phyloP scores from a whole-genome alignment of 2,329 filamentous ascomycete species.

The Mycosphaerelloides madeirae region DNA sequence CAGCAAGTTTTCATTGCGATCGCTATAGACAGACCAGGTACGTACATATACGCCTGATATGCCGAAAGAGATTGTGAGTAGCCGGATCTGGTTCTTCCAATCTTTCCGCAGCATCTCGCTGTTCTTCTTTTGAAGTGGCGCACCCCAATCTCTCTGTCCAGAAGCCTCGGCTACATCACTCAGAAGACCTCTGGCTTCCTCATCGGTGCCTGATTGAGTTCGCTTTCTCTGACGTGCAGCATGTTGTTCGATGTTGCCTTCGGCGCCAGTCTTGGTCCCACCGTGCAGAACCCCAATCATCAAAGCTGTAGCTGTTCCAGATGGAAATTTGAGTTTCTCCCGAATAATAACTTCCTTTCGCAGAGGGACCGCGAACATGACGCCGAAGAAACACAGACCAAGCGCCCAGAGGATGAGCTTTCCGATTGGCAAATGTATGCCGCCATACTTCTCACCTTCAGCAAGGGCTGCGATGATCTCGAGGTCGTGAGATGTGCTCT shows the following conservation, averaged over 20 bases:
- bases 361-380: constrained; percentile 90
- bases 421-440: constrained; percentile 49
- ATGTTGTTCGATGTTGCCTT: constrained; percentile 37
- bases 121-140: constrained; percentile 8
- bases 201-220: constrained; percentile 20
- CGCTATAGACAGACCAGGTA: constrained; percentile 7
- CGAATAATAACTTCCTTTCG: constrained; percentile 86
- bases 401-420: constrained; percentile 86
- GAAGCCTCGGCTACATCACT: constrained; percentile 12
- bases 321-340: constrained; percentile 90
- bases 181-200: constrained; percentile 36
- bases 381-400: constrained; percentile 92
- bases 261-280: constrained; percentile 34
- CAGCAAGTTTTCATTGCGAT: constrained; percentile 5
- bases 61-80: constrained; percentile 56
- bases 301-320: constrained; percentile 88
- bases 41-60: constrained; percentile 52
- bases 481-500: constrained; percentile 15
- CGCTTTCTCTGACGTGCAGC: constrained; percentile 9
- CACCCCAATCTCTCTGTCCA: constrained; percentile 18
- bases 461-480: constrained; percentile 17
- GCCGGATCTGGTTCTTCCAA: constrained; percentile 59
- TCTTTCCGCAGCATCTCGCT: constrained; percentile 36
- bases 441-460: constrained; percentile 18
- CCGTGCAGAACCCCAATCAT: constrained; percentile 90